Conservation (phyloP, 2,329 filamentous ascomycete species). For the Coniella vitis region DNA sequence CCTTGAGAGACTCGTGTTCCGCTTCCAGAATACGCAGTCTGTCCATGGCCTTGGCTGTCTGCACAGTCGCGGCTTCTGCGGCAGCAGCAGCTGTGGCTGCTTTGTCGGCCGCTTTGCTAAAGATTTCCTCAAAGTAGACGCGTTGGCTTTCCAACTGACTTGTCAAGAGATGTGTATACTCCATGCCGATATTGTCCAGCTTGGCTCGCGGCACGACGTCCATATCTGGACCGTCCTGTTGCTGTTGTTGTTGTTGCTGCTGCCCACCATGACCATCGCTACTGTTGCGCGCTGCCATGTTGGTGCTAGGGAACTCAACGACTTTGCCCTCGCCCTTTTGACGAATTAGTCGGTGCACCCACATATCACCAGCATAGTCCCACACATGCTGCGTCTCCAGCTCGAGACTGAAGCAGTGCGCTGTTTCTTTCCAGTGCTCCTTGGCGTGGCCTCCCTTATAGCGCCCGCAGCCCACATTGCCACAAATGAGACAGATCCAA, state of each 20-base stretch:
- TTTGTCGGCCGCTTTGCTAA: slow-evolving; percentile 85
- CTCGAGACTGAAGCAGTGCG: slow-evolving; percentile 88
- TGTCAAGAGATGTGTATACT: slow-evolving; percentile 90
- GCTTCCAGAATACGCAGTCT: slow-evolving; percentile 46
- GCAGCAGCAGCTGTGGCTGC: slow-evolving; percentile 64
- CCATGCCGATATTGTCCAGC: slow-evolving; percentile 72
- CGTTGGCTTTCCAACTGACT: slow-evolving; percentile 90
- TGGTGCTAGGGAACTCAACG: slow-evolving; percentile 68
- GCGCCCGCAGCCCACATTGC: slow-evolving; percentile 84
- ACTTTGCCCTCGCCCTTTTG: slow-evolving; percentile 90
- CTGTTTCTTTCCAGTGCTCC: slow-evolving; percentile 83
- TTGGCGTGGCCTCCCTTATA: slow-evolving; percentile 94
- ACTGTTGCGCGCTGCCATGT: slow-evolving; percentile 21
- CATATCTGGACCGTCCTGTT: slow-evolving; percentile 6
- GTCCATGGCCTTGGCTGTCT: slow-evolving; percentile 41
- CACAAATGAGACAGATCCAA: slow-evolving; percentile 94
- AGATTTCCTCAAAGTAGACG: slow-evolving; percentile 87
- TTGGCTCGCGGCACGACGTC: slow-evolving; percentile 67
- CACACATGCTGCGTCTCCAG: slow-evolving; percentile 91
- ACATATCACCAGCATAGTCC: slow-evolving; percentile 94
- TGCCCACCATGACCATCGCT: slow-evolving; percentile 19
- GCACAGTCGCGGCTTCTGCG: slow-evolving; percentile 54
- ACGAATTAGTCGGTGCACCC: slow-evolving; percentile 91
- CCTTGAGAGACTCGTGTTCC: slow-evolving; percentile 46
- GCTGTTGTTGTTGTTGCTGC: too few relatives aligned